Conservation (phyloP, 495 filamentous ascomycete genomes). For the Penicillium cosmopolitanum region DNA sequence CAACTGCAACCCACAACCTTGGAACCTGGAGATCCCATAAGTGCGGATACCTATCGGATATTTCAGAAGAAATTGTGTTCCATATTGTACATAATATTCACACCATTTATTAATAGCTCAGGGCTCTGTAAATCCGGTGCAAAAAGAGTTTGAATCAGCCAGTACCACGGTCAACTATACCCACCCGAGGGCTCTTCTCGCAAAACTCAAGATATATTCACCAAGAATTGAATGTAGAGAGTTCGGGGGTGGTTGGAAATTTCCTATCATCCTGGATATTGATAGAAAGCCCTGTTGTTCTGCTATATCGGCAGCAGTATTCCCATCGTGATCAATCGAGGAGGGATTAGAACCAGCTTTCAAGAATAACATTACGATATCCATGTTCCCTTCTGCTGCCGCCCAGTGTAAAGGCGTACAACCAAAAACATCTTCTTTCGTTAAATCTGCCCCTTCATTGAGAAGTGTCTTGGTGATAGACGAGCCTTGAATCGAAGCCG, state of each 20-base stretch:
- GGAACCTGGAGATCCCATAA: no score
- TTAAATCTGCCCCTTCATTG: background rate
- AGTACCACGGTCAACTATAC: background rate
- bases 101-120: no score
- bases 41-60: no score
- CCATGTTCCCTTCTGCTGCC: background rate
- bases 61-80: no score
- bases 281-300: background rate
- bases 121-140: no score
- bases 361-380: background rate
- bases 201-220: background rate
- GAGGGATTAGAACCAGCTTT: background rate
- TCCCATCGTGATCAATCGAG: background rate
- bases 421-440: background rate
- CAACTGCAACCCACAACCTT: no score
- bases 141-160: background rate
- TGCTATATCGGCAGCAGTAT: background rate
- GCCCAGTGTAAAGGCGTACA: slow-evolving; percentile 2
- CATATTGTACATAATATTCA: no score
- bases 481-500: background rate
- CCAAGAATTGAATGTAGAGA: background rate
- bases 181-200: background rate
- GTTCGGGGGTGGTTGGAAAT: background rate
- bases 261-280: background rate
- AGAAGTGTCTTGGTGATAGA: background rate